Percentiles rank a stretch among this genome's conserved stretches.
These are phyloP conservation scores for Bryopsis sp. DNA, from an alignment of 139 green algal genomes.

Conservation along the genomic window DNA sequence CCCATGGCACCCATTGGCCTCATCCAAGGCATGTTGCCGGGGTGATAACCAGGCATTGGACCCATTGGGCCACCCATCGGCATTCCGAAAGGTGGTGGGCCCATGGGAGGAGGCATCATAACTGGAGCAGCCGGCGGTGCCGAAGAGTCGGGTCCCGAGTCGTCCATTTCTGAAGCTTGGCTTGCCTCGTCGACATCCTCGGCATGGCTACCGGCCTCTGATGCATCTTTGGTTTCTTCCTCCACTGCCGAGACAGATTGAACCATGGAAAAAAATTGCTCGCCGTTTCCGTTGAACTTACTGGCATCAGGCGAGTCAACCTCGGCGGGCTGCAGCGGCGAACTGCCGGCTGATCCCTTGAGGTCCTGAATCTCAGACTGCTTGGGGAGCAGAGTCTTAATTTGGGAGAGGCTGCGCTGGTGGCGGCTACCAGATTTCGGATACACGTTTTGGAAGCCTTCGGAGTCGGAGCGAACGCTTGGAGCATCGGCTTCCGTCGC, in stretches of 20 bases:
- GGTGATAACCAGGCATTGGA: background rate
- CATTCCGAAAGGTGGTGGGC: background rate
- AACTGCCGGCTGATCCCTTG: background rate
- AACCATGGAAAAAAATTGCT: slow-evolving; percentile 15
- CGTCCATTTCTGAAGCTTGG: too few relatives aligned
- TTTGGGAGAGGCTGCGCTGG: background rate
- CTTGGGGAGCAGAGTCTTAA: background rate
- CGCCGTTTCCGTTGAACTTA: background rate
- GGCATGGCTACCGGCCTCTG: background rate
- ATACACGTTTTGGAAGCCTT: background rate
- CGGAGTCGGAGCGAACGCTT: background rate
- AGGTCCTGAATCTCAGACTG: slow-evolving; percentile 2
- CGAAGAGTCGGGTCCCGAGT: too few relatives aligned
- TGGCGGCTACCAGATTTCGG: background rate
- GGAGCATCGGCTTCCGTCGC: background rate
- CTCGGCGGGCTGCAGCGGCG: background rate
- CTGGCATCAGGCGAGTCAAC: background rate
- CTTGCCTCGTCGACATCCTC: too few relatives aligned
- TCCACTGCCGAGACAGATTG: background rate
- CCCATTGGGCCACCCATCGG: slow-evolving; percentile 5
- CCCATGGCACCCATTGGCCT: background rate
- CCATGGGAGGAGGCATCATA: slow-evolving; percentile 19
- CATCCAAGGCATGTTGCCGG: background rate
- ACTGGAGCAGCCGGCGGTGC: too few relatives aligned
- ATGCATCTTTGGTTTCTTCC: background rate